These are phyloP conservation scores for Huntiella bhutanensis DNA, from an alignment of 2,329 filamentous ascomycete genomes.

Conservation along the genomic window DNA sequence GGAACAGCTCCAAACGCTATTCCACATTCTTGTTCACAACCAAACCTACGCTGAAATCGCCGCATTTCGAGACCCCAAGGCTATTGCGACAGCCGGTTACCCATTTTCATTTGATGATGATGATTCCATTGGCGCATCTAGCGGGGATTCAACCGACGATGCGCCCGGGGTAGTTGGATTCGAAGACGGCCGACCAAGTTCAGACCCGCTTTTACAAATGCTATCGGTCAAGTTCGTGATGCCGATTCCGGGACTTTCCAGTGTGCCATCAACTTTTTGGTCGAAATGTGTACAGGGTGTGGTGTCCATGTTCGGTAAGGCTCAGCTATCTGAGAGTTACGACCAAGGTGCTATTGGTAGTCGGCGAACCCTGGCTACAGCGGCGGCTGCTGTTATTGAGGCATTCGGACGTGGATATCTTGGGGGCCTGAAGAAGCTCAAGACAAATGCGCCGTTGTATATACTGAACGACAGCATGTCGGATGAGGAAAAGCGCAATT, in stretches of 20 bases:
- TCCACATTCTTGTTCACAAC: constrained; percentile 40
- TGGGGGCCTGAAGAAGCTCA: constrained; percentile 32
- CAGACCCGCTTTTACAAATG: constrained; percentile 43
- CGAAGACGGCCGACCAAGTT: constrained; percentile 7
- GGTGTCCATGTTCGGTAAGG: constrained; percentile 42
- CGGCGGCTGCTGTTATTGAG: constrained; percentile 49
- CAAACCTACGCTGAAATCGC: constrained; percentile 51
- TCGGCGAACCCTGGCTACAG: constrained; percentile 56
- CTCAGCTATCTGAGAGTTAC: constrained; percentile 61
- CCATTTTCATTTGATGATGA: constrained; percentile 33
- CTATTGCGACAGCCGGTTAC: constrained; percentile 48
- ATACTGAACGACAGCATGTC: constrained; percentile 31
- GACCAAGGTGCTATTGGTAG: constrained; percentile 60
- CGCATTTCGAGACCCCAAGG: constrained; percentile 45
- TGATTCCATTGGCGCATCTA: constrained; percentile 10
- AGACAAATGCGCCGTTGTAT: constrained; percentile 12
- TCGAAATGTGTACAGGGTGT: constrained; percentile 38
- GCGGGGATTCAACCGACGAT: not conserved
- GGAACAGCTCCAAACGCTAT: constrained; percentile 32
- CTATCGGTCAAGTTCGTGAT: constrained; percentile 39
- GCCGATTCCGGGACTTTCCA: constrained; percentile 44
- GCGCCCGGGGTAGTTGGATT: constrained; percentile 14
- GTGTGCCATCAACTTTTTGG: constrained; percentile 48
- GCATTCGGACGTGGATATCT: constrained; percentile 47
- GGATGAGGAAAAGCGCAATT: constrained; percentile 31